Percentiles rank a stretch among this genome's conserved stretches.
phyloP scores from a whole-genome alignment of 1,139 yeast species.

The Saccharomycopsis phalli region DNA sequence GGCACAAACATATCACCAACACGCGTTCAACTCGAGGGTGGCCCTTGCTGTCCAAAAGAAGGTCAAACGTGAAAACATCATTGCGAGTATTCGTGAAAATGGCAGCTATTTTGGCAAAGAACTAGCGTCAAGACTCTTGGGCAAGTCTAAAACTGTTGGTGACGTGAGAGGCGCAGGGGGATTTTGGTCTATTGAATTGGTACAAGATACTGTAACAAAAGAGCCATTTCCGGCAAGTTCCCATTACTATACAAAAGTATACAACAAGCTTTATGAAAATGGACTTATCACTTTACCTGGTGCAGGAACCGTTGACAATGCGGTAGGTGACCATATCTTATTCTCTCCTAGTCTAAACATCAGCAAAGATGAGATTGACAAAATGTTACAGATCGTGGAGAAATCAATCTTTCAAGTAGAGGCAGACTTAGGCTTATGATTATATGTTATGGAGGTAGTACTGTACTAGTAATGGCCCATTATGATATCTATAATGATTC shows the following conservation, averaged over 20 bases:
- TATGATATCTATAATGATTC: neutral
- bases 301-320: slow-evolving; percentile 36
- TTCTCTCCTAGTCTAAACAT: slow-evolving; percentile 44
- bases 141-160: slow-evolving; percentile 36
- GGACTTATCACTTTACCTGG: slow-evolving; percentile 41
- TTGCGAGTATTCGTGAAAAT: slow-evolving; percentile 39
- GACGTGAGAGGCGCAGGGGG: slow-evolving; percentile 57
- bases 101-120: slow-evolving; percentile 43
- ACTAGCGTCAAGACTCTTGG: slow-evolving; percentile 30
- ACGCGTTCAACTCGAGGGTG: slow-evolving; percentile 50
- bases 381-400: slow-evolving; percentile 30
- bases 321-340: slow-evolving; percentile 39
- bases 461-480: neutral
- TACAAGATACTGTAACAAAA: slow-evolving; percentile 41
- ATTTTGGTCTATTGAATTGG: slow-evolving; percentile 51
- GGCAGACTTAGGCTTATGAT: slow-evolving; percentile 8
- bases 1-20: slow-evolving; percentile 56
- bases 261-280: slow-evolving; percentile 32
- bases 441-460: neutral
- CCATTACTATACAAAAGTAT: slow-evolving; percentile 31
- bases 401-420: slow-evolving; percentile 23
- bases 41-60: slow-evolving; percentile 52
- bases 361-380: slow-evolving; percentile 38
- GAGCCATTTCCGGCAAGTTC: slow-evolving; percentile 35
- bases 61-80: slow-evolving; percentile 35